Percentiles rank a stretch among this genome's conserved stretches.
These are phyloP conservation scores for Plasmodium reichenowi DNA, from an alignment of 169 alveolate genomes.

Conservation along the genomic window DNA sequence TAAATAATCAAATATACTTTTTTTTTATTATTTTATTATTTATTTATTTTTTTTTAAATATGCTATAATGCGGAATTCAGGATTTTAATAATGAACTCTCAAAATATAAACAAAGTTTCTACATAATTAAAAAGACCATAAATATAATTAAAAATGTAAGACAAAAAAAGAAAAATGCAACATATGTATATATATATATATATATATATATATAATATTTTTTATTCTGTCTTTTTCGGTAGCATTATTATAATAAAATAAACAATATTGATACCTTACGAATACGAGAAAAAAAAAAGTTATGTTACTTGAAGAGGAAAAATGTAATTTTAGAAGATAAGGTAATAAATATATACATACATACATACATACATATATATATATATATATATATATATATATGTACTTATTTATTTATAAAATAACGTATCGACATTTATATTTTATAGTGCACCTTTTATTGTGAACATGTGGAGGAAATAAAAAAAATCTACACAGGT, in stretches of 20 bases:
- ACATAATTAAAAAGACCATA: constrained; percentile 60
- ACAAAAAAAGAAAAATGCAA: not conserved
- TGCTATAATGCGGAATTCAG: not conserved
- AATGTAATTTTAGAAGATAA: constrained; percentile 53
- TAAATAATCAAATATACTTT: not conserved
- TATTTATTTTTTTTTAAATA: not conserved
- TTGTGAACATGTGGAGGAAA: constrained; percentile 61
- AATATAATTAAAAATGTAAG: constrained; percentile 64
- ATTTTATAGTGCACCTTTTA: constrained; percentile 54
- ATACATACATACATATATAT: too few relatives aligned
- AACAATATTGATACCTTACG: constrained; percentile 25
- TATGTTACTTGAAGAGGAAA: constrained; percentile 34
- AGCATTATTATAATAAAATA: constrained; percentile 55
- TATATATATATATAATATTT: not conserved
- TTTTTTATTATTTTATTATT: not conserved
- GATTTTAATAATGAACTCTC: constrained; percentile 26
- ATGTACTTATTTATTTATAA: not conserved
- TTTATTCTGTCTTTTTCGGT: not conserved
- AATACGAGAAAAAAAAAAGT: constrained; percentile 21
- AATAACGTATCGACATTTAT: not conserved
- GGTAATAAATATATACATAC: not conserved
- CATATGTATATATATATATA: not conserved
- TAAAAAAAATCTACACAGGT: constrained; percentile 62
- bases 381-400: not conserved
- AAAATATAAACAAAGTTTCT: constrained; percentile 68